phyloP scores from a whole-genome alignment of 345 rosid genomes.

The Noccaea caerulescens region DNA sequence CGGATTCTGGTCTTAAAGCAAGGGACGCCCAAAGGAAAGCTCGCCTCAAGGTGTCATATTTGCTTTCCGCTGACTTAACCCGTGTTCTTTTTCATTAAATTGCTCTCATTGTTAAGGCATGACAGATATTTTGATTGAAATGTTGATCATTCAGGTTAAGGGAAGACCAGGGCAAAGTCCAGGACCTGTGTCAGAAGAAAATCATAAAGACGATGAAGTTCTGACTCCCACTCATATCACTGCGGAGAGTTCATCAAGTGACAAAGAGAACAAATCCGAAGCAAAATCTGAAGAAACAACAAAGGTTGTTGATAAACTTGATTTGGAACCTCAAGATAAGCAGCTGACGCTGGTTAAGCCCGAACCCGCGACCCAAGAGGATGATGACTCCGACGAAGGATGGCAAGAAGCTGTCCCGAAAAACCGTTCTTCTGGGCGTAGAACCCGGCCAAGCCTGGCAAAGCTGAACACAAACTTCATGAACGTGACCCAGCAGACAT shows the following conservation, averaged over 20 bases:
- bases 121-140: conserved; percentile 33
- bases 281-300: conserved; percentile 54
- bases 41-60: conserved; percentile 75
- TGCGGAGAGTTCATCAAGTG: conserved; percentile 67
- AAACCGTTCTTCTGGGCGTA: conserved; percentile 73
- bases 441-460: conserved; percentile 78
- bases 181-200: conserved; percentile 65
- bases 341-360: conserved; percentile 42
- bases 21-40: conserved; percentile 92
- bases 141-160: conserved; percentile 60
- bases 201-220: conserved; percentile 67
- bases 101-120: conserved; percentile 19
- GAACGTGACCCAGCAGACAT: conserved; percentile 65
- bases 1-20: conserved; percentile 82
- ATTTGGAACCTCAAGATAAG: conserved; percentile 49
- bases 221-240: conserved; percentile 49
- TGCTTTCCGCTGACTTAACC: conserved; percentile 12
- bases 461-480: conserved; percentile 88
- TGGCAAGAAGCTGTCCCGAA: conserved; percentile 99
- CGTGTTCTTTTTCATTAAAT: not conserved
- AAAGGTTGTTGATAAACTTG: conserved; percentile 54
- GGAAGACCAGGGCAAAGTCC: conserved; percentile 71
- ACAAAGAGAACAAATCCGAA: conserved; percentile 79
- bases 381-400: conserved; percentile 84
- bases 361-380: conserved; percentile 52